Base-by-base conservation (phyloP, 257 asterid genomes). In the Plantago major region DNA sequence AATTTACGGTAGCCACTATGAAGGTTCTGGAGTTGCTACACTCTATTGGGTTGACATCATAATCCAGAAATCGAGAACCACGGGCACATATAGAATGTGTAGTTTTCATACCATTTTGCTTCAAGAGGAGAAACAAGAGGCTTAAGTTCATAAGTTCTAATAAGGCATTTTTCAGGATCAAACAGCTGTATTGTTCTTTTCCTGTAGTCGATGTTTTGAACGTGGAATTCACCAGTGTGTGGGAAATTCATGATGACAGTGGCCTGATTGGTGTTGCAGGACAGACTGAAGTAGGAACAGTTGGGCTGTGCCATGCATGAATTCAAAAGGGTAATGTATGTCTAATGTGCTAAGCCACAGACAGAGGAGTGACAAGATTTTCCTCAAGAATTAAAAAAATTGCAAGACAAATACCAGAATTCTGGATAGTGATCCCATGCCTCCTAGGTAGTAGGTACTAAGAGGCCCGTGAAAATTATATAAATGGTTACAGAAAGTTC, bases 141-240 rank as follows among this genome's bases (percentile, higher is more conserved):
- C 62, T 69, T 4, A 62, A 65, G 66, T 68, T 67, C 67, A 66
- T 28, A n/a, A 76, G 42, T 62, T 19, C 40, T 19, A 15, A 44
- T 18, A 19, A 76, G 78, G 55, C 78, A 76, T 16, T 62, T 56
- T 2, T 0, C 48, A 10, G 81, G 76, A 30, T 72, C 81, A 6
- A 42, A 52, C 51, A 76, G 70, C 7, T 62, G 50, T 22, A 76
- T 62, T 49, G 3, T 28, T 13, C 11, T 7, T 5, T 7, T 14
- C 0, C 0, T 4, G 8, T 73, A 73, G 55, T 65, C 42, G 63
- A 76, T 73, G 11, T 57, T 19, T 2, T 15, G 51, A 2, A 73
- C 71, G 10, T 46, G 13, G 66, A 73, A 73, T 28, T 66, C 55
- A 11, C 76, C 79, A 1, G 49, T 45, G 10, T 42, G 6, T 7